phyloP scores from a whole-genome alignment of 352 stramenopile species.

The Phytophthora tentaculata region DNA sequence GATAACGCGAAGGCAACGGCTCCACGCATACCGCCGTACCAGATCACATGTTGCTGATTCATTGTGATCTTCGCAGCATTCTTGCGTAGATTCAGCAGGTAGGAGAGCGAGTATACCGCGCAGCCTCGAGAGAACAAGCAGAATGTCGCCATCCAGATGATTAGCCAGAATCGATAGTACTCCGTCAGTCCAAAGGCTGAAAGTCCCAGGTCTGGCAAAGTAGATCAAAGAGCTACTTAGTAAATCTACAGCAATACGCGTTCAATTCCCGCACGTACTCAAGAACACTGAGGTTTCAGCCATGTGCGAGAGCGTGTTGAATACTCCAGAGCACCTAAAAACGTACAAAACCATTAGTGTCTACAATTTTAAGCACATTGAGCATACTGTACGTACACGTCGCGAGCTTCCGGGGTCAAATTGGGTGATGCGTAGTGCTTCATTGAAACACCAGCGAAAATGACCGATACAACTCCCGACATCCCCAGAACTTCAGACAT shows the following conservation, averaged over 20 bases:
- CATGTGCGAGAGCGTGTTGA: slow-evolving; percentile 92
- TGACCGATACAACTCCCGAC: slow-evolving; percentile 93
- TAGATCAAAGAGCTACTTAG: not conserved
- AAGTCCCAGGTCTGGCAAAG: slow-evolving; percentile 84
- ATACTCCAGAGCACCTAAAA: slow-evolving; percentile 82
- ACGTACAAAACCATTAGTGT: not conserved
- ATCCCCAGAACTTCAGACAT: slow-evolving; percentile 77
- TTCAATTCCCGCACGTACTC: slow-evolving; percentile 48
- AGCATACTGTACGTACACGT: slow-evolving; percentile 71
- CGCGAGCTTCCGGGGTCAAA: slow-evolving; percentile 76
- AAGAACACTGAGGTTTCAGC: slow-evolving; percentile 94
- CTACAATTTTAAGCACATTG: not conserved
- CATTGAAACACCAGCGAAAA: slow-evolving; percentile 93
- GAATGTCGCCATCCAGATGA: slow-evolving; percentile 87
- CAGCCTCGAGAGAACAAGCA: slow-evolving; percentile 85
- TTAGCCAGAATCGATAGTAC: slow-evolving; percentile 84
- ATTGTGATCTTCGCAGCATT: slow-evolving; percentile 68
- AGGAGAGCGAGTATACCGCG: slow-evolving; percentile 91
- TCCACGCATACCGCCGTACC: slow-evolving; percentile 93
- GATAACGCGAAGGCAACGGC: slow-evolving; percentile 93
- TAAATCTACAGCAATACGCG: not conserved
- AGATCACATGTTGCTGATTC: slow-evolving; percentile 95
- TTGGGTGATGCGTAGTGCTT: slow-evolving; percentile 92
- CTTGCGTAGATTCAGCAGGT: slow-evolving; percentile 69
- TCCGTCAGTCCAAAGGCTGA: slow-evolving; percentile 87